phyloP scores from a whole-genome alignment of 2,329 filamentous ascomycete genomes.

The Trichoderma asperellum region DNA sequence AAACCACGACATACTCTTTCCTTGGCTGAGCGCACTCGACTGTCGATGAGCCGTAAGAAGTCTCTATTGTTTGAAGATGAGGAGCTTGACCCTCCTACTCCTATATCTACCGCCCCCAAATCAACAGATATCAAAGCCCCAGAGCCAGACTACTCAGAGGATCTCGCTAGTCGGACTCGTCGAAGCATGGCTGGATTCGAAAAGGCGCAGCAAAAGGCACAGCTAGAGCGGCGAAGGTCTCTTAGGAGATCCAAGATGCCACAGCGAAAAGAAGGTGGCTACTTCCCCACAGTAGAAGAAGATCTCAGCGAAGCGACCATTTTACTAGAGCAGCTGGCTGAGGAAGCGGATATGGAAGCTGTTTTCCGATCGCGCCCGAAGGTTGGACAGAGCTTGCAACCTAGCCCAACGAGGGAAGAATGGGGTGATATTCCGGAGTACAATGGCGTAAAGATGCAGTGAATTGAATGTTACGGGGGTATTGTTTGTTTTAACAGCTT shows the following conservation, averaged over 20 bases:
- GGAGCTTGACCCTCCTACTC: slow-evolving; percentile 36
- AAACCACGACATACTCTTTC: slow-evolving; percentile 61
- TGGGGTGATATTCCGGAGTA: slow-evolving; percentile 30
- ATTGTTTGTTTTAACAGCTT: background rate
- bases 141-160: slow-evolving; percentile 45
- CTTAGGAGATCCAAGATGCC: slow-evolving; percentile 50
- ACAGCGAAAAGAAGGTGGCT: slow-evolving; percentile 47
- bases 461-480: background rate
- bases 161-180: slow-evolving; percentile 61
- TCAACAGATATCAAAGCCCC: slow-evolving; percentile 33
- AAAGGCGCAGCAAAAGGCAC: slow-evolving; percentile 62
- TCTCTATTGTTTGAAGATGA: slow-evolving; percentile 41
- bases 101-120: slow-evolving; percentile 26
- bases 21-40: slow-evolving; percentile 76
- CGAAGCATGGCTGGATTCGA: slow-evolving; percentile 67
- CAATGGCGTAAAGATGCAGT: slow-evolving; percentile 14
- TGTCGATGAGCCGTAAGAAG: slow-evolving; percentile 73
- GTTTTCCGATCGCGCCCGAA: slow-evolving; percentile 85
- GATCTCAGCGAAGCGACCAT: slow-evolving; percentile 49
- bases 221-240: slow-evolving; percentile 59
- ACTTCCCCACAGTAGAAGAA: slow-evolving; percentile 55
- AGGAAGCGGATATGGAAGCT: slow-evolving; percentile 74
- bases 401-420: slow-evolving; percentile 50
- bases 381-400: slow-evolving; percentile 74
- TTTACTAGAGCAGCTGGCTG: slow-evolving; percentile 71